These are phyloP conservation scores for Dichotomopilus funicola DNA, from an alignment of 2,329 filamentous ascomycete genomes.

Conservation along the genomic window DNA sequence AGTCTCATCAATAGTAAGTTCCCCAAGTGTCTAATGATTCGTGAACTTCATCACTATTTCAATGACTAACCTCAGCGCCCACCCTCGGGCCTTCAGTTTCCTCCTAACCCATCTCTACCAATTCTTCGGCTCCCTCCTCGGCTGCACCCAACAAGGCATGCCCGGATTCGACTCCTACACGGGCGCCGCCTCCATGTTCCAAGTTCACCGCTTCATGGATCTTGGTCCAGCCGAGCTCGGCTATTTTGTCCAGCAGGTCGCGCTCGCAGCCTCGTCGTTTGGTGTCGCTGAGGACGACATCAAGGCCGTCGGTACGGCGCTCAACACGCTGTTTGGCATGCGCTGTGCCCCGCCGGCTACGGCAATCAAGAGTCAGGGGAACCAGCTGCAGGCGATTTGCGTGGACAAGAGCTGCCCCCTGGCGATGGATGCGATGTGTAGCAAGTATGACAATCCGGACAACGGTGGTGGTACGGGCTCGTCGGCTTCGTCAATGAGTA, in stretches of 20 bases:
- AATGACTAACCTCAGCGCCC: too few relatives aligned
- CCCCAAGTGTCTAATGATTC: too few relatives aligned
- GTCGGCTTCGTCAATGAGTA: background rate
- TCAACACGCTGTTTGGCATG: background rate
- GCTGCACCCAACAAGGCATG: slow-evolving; percentile 1
- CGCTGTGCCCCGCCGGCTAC: background rate
- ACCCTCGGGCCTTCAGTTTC: background rate
- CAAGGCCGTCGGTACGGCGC: background rate
- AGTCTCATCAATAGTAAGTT: background rate
- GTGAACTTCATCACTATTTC: too few relatives aligned
- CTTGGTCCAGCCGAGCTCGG: background rate
- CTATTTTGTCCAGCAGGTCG: slow-evolving; percentile 3
- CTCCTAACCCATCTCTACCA: slow-evolving; percentile 1
- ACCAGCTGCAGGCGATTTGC: background rate
- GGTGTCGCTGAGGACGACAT: background rate
- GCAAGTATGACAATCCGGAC: background rate
- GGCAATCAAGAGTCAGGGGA: background rate
- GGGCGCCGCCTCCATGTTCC: slow-evolving; percentile 1
- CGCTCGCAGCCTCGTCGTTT: background rate
- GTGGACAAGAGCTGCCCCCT: background rate
- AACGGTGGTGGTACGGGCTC: background rate
- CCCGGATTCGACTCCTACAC: background rate
- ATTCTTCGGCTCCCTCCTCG: slow-evolving; percentile 1
- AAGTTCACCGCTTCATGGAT: slow-evolving; percentile 1
- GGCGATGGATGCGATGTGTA: background rate